Evolutionary conservation across 768 basidiomycete genomes (phyloP).

Genomic region (Phylloporus arenicola): DNA sequence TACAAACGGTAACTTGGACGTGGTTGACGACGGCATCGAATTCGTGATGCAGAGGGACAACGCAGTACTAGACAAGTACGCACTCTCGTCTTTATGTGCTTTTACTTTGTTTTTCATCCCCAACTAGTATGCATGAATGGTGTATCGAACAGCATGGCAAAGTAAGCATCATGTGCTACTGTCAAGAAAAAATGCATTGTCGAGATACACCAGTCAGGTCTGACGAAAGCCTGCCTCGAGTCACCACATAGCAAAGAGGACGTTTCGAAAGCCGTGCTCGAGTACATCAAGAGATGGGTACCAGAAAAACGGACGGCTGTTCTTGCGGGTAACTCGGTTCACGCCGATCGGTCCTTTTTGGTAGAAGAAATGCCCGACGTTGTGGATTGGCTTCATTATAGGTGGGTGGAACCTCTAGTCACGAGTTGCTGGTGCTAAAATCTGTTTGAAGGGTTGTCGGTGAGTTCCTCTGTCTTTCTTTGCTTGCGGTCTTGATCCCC

Average conservation of each 20-base stretch:
- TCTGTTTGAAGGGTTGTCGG: slow-evolving; percentile 55
- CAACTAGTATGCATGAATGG: slow-evolving; percentile 78
- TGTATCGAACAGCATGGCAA: slow-evolving; percentile 76
- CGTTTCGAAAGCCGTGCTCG: slow-evolving; percentile 57
- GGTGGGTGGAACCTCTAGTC: slow-evolving; percentile 35
- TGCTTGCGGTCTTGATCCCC: background rate
- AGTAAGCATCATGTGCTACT: slow-evolving; percentile 35
- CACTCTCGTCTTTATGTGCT: background rate
- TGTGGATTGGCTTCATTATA: slow-evolving; percentile 75
- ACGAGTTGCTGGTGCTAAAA: background rate
- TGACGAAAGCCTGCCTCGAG: slow-evolving; percentile 72
- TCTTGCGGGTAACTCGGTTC: slow-evolving; percentile 86
- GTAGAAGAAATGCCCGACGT: slow-evolving; percentile 76
- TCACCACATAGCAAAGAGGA: slow-evolving; percentile 59
- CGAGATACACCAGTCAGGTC: slow-evolving; percentile 54
- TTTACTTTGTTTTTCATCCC: background rate
- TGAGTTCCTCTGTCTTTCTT: slow-evolving; percentile 31
- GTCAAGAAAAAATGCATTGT: background rate
- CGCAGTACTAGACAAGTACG: slow-evolving; percentile 60
- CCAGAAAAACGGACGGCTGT: slow-evolving; percentile 58
- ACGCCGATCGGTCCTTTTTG: slow-evolving; percentile 72
- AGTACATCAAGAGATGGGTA: slow-evolving; percentile 83
- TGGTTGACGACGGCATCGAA: slow-evolving; percentile 76
- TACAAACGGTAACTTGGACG: slow-evolving; percentile 76
- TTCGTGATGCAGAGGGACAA: slow-evolving; percentile 75